Base-by-base conservation (phyloP, 495 filamentous ascomycete genomes). In the Penicillium goetzii region DNA sequence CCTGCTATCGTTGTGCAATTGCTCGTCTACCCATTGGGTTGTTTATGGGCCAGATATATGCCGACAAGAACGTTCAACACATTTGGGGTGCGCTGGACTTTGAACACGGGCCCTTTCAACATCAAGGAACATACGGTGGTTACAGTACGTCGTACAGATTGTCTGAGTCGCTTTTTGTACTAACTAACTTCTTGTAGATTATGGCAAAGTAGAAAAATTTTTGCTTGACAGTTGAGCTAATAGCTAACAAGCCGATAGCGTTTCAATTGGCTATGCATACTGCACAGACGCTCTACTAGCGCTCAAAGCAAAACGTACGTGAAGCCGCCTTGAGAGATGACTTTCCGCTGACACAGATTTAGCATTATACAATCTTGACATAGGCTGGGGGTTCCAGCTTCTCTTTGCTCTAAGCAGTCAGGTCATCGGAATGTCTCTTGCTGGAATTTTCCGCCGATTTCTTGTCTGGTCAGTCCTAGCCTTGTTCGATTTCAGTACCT, bases 111-210 rank as follows among this genome's bases (percentile, higher is more conserved):
- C 0, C 85, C 83, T 12, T 90, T 90, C 74, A 90, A 87, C 63
- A 82, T 88, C 66, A 90, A 90, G 64, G 86, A 89, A 61, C 87
- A 90, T 69, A 80, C 86, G 19, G 80, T 90, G 34, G 86, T 90
- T 56, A 85, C 86, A 19, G 82, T 89, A 63, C 1, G 86, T 86
- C 81, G 81, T 75, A 26, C 26, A 3, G 15, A 51, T 26, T 2
- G 12, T 9, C 8, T 25, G 50, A 28, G 8, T 41, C 56, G n/a
- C 25, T 14, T 6, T 5, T 17, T 40, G 32, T 4, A 3, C 28
- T 52, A 7, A 12, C 41, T 61, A 38, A 67, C 53, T 1, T 21
- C 53, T 28, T 17, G 8, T 51, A 70, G 68, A 62, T 70, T 28
- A 70, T 70, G 68, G 65, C 68, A 54, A 70, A 70, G 65, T 70